Evolutionary conservation across 805 yeast species (phyloP), one percentile per base, ranked within the genome.

Genomic region (Candida nanaspora): DNA sequence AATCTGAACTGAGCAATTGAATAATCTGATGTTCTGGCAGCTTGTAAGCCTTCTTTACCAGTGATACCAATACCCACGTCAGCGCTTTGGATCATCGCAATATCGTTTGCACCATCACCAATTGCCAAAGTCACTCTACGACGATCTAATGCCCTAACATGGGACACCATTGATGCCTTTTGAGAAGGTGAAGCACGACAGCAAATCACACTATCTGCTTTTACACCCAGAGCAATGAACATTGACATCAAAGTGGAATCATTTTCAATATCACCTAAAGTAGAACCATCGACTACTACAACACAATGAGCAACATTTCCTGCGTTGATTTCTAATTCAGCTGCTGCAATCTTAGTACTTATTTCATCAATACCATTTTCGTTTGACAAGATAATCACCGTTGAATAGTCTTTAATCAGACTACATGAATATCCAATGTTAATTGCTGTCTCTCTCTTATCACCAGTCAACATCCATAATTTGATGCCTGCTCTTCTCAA

Each of bases 91-190:
- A 93, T 93, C 99, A 93, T 93, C 1, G 99, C 98, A 57, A 93
- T 89, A 62, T 93, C 99, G 57, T 93, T 93, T 2, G 99, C 99
- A 48, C 99, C 99, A 64, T 93, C 99, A 7, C 99, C 99, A 56
- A 93, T 85, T 0, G 98, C 98, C 46, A 93, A 69, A 0, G 97
- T 87, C 6, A 93, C 96, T 32, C 85, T 72, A 2, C 64, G 63
- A 38, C 72, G 79, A 51, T 82, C 74, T 42, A 81, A 65, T n/a
- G 71, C 66, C 39, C 98, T 71, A n/a, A 94, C 87, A 27, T 80
- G 72, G 22, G 77, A 62, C 2, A 93, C 98, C 86, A 93, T 80
- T 23, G 74, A 68, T 1, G 98, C 96, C 64, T 93, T 93, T 60
- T 93, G 99, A 0, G 96, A 81, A 0, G 99, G 99, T 7, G 95